Evolutionary conservation across 257 asterid species (phyloP).

Genomic region (Primulina tabacum): DNA sequence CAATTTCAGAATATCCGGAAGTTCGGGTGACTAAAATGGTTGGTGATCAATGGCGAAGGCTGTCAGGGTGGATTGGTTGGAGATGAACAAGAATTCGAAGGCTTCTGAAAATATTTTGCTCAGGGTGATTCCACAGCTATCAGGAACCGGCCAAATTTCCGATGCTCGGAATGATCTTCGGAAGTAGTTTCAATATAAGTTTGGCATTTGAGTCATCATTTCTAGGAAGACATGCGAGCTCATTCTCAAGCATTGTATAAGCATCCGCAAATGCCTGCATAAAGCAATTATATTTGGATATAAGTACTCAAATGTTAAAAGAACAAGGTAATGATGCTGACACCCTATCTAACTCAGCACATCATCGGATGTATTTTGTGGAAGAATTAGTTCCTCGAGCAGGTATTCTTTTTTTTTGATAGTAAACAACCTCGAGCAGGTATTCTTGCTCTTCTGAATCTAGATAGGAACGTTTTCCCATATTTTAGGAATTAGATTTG

Average conservation of each 20-base stretch:
- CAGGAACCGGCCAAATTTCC: slow-evolving; percentile 53
- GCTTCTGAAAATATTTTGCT: slow-evolving; percentile 32
- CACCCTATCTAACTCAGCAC: not conserved
- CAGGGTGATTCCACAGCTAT: slow-evolving; percentile 24
- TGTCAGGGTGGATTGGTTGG: not conserved
- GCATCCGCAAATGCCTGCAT: slow-evolving; percentile 99
- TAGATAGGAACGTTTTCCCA: not conserved
- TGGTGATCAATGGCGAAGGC: not conserved
- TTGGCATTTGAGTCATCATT: slow-evolving; percentile 44
- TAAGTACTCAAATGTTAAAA: slow-evolving; percentile 1
- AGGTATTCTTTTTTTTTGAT: not conserved
- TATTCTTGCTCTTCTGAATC: not conserved
- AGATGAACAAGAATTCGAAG: slow-evolving; percentile 4
- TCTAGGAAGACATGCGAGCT: slow-evolving; percentile 45
- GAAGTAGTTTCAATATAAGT: slow-evolving; percentile 62
- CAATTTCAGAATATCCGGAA: not conserved
- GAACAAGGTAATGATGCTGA: not conserved
- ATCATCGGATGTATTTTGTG: not conserved
- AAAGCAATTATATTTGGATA: slow-evolving; percentile 17
- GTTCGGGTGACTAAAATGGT: not conserved
- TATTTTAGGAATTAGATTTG: no score
- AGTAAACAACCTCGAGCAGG: not conserved
- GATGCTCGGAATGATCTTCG: slow-evolving; percentile 86
- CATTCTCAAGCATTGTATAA: slow-evolving; percentile 76
- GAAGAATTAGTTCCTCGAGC: not conserved